Conservation (phyloP, 2,329 filamentous ascomycete species). For the Apiospora arundinis region DNA sequence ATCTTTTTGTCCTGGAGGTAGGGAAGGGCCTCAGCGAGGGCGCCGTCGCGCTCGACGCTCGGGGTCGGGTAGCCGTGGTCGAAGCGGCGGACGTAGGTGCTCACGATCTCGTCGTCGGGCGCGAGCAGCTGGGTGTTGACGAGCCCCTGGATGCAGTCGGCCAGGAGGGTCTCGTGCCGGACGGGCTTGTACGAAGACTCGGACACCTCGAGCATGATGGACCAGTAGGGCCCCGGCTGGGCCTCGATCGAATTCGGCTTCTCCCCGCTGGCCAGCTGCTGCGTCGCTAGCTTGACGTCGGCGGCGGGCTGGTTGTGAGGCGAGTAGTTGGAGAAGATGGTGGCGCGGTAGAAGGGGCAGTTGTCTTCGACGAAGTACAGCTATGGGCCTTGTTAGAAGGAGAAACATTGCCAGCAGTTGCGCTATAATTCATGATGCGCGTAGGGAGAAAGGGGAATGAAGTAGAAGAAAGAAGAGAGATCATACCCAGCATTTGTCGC, state of each 20-base stretch:
- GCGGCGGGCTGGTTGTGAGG: conserved; percentile 93
- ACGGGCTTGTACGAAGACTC: conserved; percentile 96
- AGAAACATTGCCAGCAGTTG: not conserved
- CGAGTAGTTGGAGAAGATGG: conserved; percentile 99
- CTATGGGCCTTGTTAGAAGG: conserved; percentile 46
- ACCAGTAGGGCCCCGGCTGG: conserved; percentile 96
- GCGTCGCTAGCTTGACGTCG: conserved; percentile 82
- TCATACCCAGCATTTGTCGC: conserved; percentile 96
- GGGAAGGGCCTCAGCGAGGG: conserved; percentile 88
- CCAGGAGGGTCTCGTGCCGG: conserved; percentile 80
- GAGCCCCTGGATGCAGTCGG: conserved; percentile 91
- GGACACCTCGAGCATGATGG: conserved; percentile 98
- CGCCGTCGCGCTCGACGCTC: conserved; percentile 90
- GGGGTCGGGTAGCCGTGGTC: conserved; percentile 98
- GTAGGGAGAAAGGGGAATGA: not conserved
- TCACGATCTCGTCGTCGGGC: conserved; percentile 88
- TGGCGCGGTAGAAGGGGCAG: conserved; percentile 98
- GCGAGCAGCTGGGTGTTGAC: conserved; percentile 97
- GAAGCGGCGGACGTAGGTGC: conserved; percentile 87
- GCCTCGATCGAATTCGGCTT: conserved; percentile 75
- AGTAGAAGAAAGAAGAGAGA: not conserved
- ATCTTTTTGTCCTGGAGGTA: conserved; percentile 91
- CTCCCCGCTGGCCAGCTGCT: conserved; percentile 84
- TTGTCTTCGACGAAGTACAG: conserved; percentile 99
- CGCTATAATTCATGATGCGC: too few relatives aligned